A percentile compares a stretch with the other conserved stretches of the same genome.
phyloP scores from a whole-genome alignment of 2,329 filamentous ascomycete genomes.

The Fusarium paranaense region DNA sequence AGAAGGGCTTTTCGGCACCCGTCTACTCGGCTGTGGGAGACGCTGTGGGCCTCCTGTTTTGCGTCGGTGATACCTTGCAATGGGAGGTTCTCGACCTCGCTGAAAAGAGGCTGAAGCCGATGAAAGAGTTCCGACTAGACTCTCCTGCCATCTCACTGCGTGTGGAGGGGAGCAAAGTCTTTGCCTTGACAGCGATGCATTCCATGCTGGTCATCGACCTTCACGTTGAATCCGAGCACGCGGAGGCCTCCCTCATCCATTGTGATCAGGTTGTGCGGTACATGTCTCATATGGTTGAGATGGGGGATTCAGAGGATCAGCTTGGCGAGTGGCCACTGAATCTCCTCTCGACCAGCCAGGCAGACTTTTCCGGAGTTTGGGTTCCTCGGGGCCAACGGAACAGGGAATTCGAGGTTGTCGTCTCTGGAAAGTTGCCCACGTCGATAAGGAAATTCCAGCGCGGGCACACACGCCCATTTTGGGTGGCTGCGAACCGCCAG shows the following conservation, averaged over 20 bases:
- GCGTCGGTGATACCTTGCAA: conserved; percentile 64
- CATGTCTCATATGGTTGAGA: conserved; percentile 60
- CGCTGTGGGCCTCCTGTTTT: conserved; percentile 67
- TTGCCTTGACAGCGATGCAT: conserved; percentile 64
- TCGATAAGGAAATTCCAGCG: conserved; percentile 68
- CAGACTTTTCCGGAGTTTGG: conserved; percentile 63
- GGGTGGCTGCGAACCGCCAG: conserved; percentile 53
- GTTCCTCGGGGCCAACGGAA: conserved; percentile 56
- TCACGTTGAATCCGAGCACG: conserved; percentile 49
- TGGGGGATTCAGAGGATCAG: conserved; percentile 50
- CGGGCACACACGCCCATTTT: conserved; percentile 64
- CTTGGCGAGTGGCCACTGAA: conserved; percentile 54
- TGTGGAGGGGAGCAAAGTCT: conserved; percentile 60
- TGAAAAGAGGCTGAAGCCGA: conserved; percentile 63
- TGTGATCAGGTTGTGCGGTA: conserved; percentile 59
- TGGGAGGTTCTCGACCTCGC: conserved; percentile 65
- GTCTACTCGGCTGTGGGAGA: conserved; percentile 69
- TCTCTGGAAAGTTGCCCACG: conserved; percentile 66
- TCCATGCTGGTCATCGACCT: conserved; percentile 68
- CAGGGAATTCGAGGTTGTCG: conserved; percentile 59
- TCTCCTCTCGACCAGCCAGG: conserved; percentile 61
- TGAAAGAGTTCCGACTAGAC: conserved; percentile 61
- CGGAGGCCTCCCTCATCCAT: conserved; percentile 56
- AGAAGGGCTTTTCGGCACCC: conserved; percentile 57
- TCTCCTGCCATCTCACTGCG: conserved; percentile 65